phyloP scores from a whole-genome alignment of 805 yeast species.

The Cyberlindnera lachancei region DNA sequence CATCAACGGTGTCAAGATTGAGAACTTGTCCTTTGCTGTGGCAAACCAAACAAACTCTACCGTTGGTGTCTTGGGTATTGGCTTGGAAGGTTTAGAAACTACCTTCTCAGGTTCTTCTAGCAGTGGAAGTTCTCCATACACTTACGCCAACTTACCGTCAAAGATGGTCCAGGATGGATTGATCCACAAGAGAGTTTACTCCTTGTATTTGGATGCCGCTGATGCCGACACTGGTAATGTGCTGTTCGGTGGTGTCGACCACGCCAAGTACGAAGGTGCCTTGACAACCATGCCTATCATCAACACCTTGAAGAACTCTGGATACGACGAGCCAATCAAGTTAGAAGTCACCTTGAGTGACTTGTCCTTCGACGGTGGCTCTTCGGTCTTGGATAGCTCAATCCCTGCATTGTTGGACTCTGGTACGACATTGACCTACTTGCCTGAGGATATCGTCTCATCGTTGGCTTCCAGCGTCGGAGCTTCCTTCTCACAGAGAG shows the following conservation, averaged over 20 bases:
- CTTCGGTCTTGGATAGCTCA: slow-evolving; percentile 3
- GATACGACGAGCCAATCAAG: slow-evolving; percentile 33
- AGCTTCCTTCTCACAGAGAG: slow-evolving; percentile 32
- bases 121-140: slow-evolving; percentile 22
- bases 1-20: slow-evolving; percentile 46
- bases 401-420: slow-evolving; percentile 36
- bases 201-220: slow-evolving; percentile 47
- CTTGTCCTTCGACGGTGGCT: slow-evolving; percentile 6
- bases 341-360: slow-evolving; percentile 37
- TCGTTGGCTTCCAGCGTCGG: slow-evolving; percentile 32
- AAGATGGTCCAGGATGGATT: slow-evolving; percentile 51
- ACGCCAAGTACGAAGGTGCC: slow-evolving; percentile 48
- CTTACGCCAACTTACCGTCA: slow-evolving; percentile 61
- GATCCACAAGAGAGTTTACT: slow-evolving; percentile 49
- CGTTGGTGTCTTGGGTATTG: slow-evolving; percentile 68
- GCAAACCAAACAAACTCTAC: slow-evolving; percentile 58
- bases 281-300: slow-evolving; percentile 41
- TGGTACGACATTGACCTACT: slow-evolving; percentile 37
- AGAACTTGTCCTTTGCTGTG: slow-evolving; percentile 61
- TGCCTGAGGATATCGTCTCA: slow-evolving; percentile 32
- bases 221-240: slow-evolving; percentile 42
- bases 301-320: slow-evolving; percentile 22
- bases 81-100: slow-evolving; percentile 60
- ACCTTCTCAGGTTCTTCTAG: slow-evolving; percentile 36
- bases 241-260: slow-evolving; percentile 69